These are phyloP conservation scores for Camellia oleifera DNA, from an alignment of 179 eudicot genomes.

Conservation along the genomic window DNA sequence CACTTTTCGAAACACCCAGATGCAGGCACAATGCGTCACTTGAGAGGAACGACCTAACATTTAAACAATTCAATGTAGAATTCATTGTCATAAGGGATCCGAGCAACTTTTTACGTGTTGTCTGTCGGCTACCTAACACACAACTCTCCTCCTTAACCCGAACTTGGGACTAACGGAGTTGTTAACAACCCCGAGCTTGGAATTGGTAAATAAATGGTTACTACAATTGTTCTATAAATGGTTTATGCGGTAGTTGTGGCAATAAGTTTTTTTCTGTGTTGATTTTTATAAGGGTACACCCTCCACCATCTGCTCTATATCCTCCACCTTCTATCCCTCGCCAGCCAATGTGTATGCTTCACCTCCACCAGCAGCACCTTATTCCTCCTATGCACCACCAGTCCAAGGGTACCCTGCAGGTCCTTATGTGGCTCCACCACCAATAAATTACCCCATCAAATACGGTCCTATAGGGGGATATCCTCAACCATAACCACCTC, in stretches of 20 bases:
- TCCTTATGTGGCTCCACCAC: conserved; percentile 5
- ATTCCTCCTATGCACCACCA: background rate
- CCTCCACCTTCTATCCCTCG: background rate
- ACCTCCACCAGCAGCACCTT: background rate
- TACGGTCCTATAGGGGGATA: background rate
- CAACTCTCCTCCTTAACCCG: too few relatives aligned
- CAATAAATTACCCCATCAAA: background rate
- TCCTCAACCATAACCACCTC: background rate
- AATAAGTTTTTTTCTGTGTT: too few relatives aligned
- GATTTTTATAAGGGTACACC: background rate
- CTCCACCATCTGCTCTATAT: conserved; percentile 4
- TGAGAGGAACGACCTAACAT: too few relatives aligned
- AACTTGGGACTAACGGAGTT: too few relatives aligned
- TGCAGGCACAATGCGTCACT: too few relatives aligned
- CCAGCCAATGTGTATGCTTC: background rate
- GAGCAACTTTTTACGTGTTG: too few relatives aligned
- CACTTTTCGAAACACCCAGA: too few relatives aligned
- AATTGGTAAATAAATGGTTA: too few relatives aligned
- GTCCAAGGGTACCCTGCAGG: conserved; percentile 13
- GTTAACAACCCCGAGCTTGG: too few relatives aligned
- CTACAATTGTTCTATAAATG: background rate
- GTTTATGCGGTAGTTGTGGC: background rate
- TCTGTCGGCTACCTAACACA: too few relatives aligned
- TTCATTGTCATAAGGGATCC: too few relatives aligned
- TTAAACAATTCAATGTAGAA: too few relatives aligned